These are phyloP conservation scores for Metschnikowia sp. DNA, from an alignment of 805 yeast species.

Conservation along the genomic window DNA sequence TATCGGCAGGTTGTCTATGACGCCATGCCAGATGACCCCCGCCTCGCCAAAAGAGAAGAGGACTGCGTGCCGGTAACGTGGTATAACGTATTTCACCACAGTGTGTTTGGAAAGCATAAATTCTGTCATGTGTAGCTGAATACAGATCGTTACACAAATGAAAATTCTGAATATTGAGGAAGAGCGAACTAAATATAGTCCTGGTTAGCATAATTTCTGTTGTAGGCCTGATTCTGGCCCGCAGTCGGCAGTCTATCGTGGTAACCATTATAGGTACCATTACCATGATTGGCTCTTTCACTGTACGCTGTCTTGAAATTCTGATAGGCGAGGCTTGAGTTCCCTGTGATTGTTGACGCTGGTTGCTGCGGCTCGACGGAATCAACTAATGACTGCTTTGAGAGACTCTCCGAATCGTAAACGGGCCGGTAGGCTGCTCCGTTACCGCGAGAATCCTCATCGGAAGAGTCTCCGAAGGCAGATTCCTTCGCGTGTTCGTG, in stretches of 20 bases:
- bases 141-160: neutral
- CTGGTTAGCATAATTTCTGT: constrained; percentile 1
- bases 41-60: constrained; percentile 10
- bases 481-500: constrained; percentile 40
- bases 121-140: constrained; percentile 24
- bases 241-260: constrained; percentile 4
- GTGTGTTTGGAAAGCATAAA: constrained; percentile 47
- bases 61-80: constrained; percentile 50
- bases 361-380: constrained; percentile 41
- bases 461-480: constrained; percentile 30
- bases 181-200: constrained; percentile 7
- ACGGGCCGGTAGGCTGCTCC: constrained; percentile 10
- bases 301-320: constrained; percentile 20
- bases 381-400: constrained; percentile 13
- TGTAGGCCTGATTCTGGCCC: neutral
- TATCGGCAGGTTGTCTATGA: constrained; percentile 2
- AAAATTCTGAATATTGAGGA: neutral
- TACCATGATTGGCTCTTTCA: constrained; percentile 7
- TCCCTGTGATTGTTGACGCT: constrained; percentile 40
- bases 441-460: constrained; percentile 21
- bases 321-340: constrained; percentile 29
- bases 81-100: constrained; percentile 49
- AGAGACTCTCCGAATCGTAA: constrained; percentile 12
- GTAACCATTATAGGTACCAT: constrained; percentile 11
- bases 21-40: neutral